These are phyloP conservation scores for Erodium trifolium DNA, from an alignment of 441 rosid species.

Conservation along the genomic window DNA sequence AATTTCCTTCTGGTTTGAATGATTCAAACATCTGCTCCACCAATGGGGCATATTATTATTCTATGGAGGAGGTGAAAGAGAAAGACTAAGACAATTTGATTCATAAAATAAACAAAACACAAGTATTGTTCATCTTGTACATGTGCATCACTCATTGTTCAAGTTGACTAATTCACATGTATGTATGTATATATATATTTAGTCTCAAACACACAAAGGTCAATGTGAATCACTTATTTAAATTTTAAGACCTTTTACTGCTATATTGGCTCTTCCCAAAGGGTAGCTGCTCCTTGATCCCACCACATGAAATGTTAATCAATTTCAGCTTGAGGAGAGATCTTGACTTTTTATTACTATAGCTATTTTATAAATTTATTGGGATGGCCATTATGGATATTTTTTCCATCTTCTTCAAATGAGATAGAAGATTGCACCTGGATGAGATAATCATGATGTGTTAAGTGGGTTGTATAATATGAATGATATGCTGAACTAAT, in stretches of 20 bases:
- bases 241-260: neutral
- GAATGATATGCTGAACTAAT: no score
- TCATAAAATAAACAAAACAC: neutral
- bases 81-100: slow-evolving; percentile 1
- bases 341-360: no score
- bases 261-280: neutral
- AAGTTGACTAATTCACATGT: slow-evolving; percentile 4
- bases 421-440: no score
- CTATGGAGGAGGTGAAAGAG: neutral
- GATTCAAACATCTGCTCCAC: slow-evolving; percentile 8
- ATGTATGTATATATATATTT: neutral
- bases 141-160: slow-evolving; percentile 1
- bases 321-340: no score
- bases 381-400: no score
- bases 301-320: neutral
- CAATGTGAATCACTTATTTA: slow-evolving; percentile 2
- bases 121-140: neutral
- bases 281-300: neutral
- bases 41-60: neutral
- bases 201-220: neutral
- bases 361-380: no score
- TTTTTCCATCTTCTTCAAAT: no score
- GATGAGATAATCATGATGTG: no score
- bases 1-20: neutral
- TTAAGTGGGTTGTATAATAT: no score